A percentile compares a stretch with the other conserved stretches of the same genome.
phyloP scores from a whole-genome alignment of 75 land plant genomes.

The Pinus tabuliformis region DNA sequence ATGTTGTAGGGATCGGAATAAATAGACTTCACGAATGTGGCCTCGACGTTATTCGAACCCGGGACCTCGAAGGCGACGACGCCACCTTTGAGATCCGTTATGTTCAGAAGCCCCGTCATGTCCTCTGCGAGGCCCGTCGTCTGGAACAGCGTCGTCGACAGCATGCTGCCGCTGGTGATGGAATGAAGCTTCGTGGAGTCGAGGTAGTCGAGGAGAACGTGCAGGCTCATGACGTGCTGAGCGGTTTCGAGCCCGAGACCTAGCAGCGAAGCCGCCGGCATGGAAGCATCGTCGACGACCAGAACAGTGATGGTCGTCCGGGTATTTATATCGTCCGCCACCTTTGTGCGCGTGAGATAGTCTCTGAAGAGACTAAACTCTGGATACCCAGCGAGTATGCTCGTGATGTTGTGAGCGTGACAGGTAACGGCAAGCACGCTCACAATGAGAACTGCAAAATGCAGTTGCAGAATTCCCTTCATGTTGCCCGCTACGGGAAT shows the following conservation, averaged over 20 bases:
- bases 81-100: conserved; percentile 20
- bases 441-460: neutral
- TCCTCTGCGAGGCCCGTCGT: conserved; percentile 40
- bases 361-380: conserved; percentile 54
- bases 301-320: conserved; percentile 61
- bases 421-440: neutral
- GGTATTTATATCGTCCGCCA: conserved; percentile 59
- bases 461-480: too few relatives aligned
- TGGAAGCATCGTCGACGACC: conserved; percentile 16
- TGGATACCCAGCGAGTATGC: conserved; percentile 38
- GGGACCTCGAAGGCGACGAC: conserved; percentile 7
- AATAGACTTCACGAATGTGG: conserved; percentile 15
- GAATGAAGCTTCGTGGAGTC: conserved; percentile 30
- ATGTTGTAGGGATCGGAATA: conserved; percentile 31
- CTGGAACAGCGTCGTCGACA: conserved; percentile 55
- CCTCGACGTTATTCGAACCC: conserved; percentile 3
- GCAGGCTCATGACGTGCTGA: conserved; percentile 27
- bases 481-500: too few relatives aligned
- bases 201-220: conserved; percentile 54
- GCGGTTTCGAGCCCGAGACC: conserved; percentile 10
- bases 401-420: conserved; percentile 53
- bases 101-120: conserved; percentile 46
- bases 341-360: conserved; percentile 58
- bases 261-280: conserved; percentile 1
- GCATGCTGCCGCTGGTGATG: conserved; percentile 15